A percentile compares a stretch with the other conserved stretches of the same genome.
Conservation (phyloP, 1,284 basidiomycete species). For the Somion occarium region DNA sequence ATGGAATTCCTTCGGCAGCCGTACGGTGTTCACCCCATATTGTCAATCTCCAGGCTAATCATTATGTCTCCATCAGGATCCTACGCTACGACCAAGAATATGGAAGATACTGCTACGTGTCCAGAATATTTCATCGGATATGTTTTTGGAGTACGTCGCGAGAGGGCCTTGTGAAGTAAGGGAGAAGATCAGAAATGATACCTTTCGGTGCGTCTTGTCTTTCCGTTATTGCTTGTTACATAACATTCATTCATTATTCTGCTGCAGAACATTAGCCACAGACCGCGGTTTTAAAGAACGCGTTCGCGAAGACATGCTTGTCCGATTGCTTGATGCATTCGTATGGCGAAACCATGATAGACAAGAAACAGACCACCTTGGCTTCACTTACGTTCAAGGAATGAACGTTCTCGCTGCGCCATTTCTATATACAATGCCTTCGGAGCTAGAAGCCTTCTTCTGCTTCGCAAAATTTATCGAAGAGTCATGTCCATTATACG, state of each 20-base stretch:
- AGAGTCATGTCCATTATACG: conserved; percentile 88
- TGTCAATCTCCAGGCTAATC: neutral
- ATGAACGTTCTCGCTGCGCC: conserved; percentile 99
- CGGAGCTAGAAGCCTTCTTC: conserved; percentile 93
- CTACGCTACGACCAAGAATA: conserved; percentile 72
- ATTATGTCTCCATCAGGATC: conserved; percentile 44
- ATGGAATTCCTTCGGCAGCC: conserved; percentile 74
- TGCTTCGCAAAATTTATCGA: conserved; percentile 96
- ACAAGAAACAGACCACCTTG: conserved; percentile 67
- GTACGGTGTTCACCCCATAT: conserved; percentile 31
- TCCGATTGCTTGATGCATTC: conserved; percentile 91
- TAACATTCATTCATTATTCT: neutral
- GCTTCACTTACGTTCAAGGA: conserved; percentile 94
- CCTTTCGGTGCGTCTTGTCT: conserved; percentile 63
- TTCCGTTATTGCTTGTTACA: neutral
- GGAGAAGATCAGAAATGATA: conserved; percentile 85
- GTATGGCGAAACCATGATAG: conserved; percentile 89
- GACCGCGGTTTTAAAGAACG: conserved; percentile 93
- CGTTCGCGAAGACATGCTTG: conserved; percentile 95
- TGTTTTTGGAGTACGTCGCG: conserved; percentile 78
- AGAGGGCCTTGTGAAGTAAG: conserved; percentile 83
- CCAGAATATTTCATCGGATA: conserved; percentile 68
- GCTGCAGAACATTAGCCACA: conserved; percentile 82
- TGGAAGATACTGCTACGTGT: conserved; percentile 92
- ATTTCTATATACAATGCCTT: conserved; percentile 94